Base-by-base conservation (phyloP, 768 basidiomycete species). In the Grammothele lineata region DNA sequence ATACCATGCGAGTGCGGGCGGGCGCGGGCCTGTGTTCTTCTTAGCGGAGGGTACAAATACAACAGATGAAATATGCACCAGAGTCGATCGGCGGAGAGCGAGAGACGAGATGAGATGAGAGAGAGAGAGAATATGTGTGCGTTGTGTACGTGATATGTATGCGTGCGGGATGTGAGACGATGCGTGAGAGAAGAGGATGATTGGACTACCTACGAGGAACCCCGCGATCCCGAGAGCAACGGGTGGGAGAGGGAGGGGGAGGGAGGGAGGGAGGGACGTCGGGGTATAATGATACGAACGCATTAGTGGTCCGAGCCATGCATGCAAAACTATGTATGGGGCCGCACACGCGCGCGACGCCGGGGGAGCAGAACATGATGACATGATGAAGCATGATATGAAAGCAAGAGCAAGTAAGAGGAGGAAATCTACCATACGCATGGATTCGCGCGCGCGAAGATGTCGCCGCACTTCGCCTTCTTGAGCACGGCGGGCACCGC, bases 401-500 rank as follows among this genome's bases (percentile, higher is more conserved):
- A 8, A 36, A n/a, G n/a, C 9, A 36, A 36, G n/a, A 14, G 35
- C 8, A n/a, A 36, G 35, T 6, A 14, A n/a, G 8, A n/a, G 32
- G 11, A 19, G 9, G 19, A 8, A 7, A 33, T 23, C 48, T 56
- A 56, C 55, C 55, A 56, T 8, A 53, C 34, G 30, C 47, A 49
- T 12, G 48, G 47, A 34, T 42, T 27, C 37, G 55, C 47, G 34
- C 47, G 50, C 44, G 50, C 50, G 23, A 50, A 52, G 30, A 52
- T 45, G 22, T 56, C 55, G 18, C 49, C 46, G 35, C 43, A 32
- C 34, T 37, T 47, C 18, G 50, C 37, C 47, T 51, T 51, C 54
- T 52, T 56, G 15, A 40, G 22, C 37, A 21, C 42, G 17, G 45
- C 34, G 14, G 47, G 30, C 18, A 34, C 48, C 9, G 25, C 21